These are phyloP conservation scores for Tolypocladium inflatum DNA, from an alignment of 2,329 filamentous ascomycete species.

Conservation along the genomic window DNA sequence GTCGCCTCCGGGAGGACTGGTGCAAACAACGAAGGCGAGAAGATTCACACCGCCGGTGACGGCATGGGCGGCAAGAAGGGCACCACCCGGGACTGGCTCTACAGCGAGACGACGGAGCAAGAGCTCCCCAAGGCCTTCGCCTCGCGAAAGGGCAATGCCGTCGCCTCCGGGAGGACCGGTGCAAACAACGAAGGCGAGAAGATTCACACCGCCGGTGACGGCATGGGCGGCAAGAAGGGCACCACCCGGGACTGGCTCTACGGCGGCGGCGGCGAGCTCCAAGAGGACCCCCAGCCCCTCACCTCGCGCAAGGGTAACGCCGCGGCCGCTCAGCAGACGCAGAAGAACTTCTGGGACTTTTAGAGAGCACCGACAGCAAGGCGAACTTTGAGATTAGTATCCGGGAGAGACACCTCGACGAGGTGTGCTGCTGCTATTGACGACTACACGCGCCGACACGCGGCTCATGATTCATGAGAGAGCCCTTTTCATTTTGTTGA, in stretches of 20 bases:
- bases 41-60: slow-evolving; percentile 43
- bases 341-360: slow-evolving; percentile 37
- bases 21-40: slow-evolving; percentile 29
- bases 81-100: slow-evolving; percentile 46
- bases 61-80: slow-evolving; percentile 56
- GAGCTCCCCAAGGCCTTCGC: slow-evolving; percentile 17
- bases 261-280: slow-evolving; percentile 38
- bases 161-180: slow-evolving; percentile 1
- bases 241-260: slow-evolving; percentile 48
- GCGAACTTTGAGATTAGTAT: slow-evolving; percentile 2
- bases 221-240: slow-evolving; percentile 53
- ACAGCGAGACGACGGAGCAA: slow-evolving; percentile 32
- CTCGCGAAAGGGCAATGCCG: slow-evolving; percentile 21
- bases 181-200: slow-evolving; percentile 31
- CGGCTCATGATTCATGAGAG: slow-evolving; percentile 23
- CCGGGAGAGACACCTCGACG: background rate
- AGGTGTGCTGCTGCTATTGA: slow-evolving; percentile 8
- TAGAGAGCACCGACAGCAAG: slow-evolving; percentile 15
- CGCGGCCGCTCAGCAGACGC: slow-evolving; percentile 6
- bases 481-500: slow-evolving; percentile 2
- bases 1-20: slow-evolving; percentile 1
- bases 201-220: slow-evolving; percentile 45
- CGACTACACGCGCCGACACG: slow-evolving; percentile 19
- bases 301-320: slow-evolving; percentile 22
- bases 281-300: slow-evolving; percentile 17